phyloP scores from a whole-genome alignment of 1,284 basidiomycete genomes.

The Fereydounia khargensis region DNA sequence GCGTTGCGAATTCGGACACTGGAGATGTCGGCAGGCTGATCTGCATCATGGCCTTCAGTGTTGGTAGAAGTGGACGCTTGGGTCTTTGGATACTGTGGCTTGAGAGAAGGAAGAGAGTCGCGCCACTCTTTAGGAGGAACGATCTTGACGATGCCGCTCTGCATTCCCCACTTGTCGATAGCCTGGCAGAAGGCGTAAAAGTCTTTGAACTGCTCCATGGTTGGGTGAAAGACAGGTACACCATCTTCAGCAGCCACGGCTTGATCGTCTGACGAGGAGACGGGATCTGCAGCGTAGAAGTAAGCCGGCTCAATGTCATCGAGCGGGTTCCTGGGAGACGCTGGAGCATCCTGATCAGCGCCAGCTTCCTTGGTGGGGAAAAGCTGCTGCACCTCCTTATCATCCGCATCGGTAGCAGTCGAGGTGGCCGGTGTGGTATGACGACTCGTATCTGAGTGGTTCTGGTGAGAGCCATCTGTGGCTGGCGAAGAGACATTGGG shows the following conservation, averaged over 20 bases:
- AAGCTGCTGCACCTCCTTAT: not conserved
- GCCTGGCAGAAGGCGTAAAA: constrained; percentile 52
- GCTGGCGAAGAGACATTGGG: no score
- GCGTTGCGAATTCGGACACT: constrained; percentile 51
- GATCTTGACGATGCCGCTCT: constrained; percentile 53
- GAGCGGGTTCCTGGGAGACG: constrained; percentile 6
- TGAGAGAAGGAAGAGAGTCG: constrained; percentile 41
- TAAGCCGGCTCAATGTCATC: constrained; percentile 43
- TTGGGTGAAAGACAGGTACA: constrained; percentile 55
- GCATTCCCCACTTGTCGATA: constrained; percentile 55
- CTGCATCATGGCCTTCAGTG: not conserved
- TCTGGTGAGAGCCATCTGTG: no score
- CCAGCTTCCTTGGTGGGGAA: not conserved
- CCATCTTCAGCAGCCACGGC: constrained; percentile 27
- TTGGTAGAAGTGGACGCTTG: constrained; percentile 2
- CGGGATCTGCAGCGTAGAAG: constrained; percentile 40
- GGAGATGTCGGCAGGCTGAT: constrained; percentile 23
- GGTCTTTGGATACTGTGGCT: constrained; percentile 1
- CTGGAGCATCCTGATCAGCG: no score
- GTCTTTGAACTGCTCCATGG: constrained; percentile 53
- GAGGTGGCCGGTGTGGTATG: constrained; percentile 34
- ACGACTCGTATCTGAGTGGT: constrained; percentile 19
- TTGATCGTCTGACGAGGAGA: not conserved
- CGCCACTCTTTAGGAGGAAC: constrained; percentile 51
- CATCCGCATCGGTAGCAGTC: constrained; percentile 16